Conservation (phyloP, 2,329 filamentous ascomycete species). For the Thielaviopsis musarum region DNA sequence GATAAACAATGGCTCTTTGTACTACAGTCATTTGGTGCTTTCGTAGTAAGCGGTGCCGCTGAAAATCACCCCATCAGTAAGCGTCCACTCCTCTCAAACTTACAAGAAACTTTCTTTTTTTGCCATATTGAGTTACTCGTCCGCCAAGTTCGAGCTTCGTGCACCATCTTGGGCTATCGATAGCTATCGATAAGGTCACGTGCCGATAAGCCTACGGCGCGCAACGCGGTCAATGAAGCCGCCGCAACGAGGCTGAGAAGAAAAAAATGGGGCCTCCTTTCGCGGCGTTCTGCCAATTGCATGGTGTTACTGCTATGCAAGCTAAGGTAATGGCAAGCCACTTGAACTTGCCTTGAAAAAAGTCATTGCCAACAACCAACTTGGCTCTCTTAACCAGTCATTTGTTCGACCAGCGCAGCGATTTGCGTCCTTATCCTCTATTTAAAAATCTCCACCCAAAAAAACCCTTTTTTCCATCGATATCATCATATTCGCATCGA, state of each 20-base stretch:
- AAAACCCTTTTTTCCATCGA: background rate
- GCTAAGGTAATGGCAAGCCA: background rate
- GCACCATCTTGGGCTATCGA: background rate
- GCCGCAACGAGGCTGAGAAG: slow-evolving; percentile 10
- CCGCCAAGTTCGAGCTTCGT: background rate
- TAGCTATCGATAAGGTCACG: slow-evolving; percentile 3
- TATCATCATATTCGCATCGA: background rate
- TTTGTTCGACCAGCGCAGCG: background rate
- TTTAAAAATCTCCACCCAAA: background rate
- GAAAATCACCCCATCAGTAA: background rate
- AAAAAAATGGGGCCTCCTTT: slow-evolving; percentile 11
- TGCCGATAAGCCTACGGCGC: slow-evolving; percentile 3
- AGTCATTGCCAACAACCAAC: background rate
- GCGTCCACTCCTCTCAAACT: background rate
- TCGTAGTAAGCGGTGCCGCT: background rate
- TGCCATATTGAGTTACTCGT: background rate
- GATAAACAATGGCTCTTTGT: background rate
- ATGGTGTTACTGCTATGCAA: background rate
- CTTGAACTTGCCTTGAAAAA: background rate
- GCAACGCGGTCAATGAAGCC: slow-evolving; percentile 5
- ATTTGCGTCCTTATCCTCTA: background rate
- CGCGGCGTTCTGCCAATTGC: slow-evolving; percentile 1
- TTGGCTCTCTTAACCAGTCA: background rate
- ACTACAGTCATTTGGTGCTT: background rate
- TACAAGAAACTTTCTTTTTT: background rate